Evolutionary conservation across 164 flowering plant genomes (phyloP), one percentile per base, ranked within the genome.

Genomic region (Buxus sempervirens): DNA sequence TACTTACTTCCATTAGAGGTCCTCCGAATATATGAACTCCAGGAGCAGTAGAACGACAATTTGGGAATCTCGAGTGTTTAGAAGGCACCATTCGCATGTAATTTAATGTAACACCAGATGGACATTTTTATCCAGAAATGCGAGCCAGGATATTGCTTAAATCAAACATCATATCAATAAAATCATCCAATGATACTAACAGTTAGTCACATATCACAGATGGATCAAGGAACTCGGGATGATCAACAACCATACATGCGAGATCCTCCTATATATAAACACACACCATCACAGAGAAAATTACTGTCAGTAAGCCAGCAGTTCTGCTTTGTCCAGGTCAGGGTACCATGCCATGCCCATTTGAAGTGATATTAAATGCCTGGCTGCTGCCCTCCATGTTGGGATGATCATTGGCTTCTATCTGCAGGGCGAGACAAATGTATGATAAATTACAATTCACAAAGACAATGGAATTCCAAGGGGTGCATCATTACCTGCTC

Each of bases 401-500:
- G 55, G 42, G 45, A 58, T 25, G 45, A 58, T 25, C 62, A 24
- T 16, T 53, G 21, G 23, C 58, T 27, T 64, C 65, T 53, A 21
- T 63, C 71, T 72, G 56, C 12, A 42, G 54, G 7, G 38, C 38
- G 38, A 32, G 7, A 32, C 38, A 32, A 32, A 32, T 32, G 7
- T 32, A 7, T 3, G 38, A 32, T 32, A 49, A 36, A 60, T 19
- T 16, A 22, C 58, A 19, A 1, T 23, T 23, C 18, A 27, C 22
- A 66, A 21, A 7, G 42, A 4, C 12, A 57, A 32, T 45, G 36
- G 49, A 25, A 0, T 26, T 54, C n/a, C 42, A 57, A 13, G 3
- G 60, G 51, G 1, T 5, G 8, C 55, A 57, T 12, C 9, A 0
- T 25, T 41, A 71, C 82, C 77, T 75, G 64, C 72, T 73, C 77